Conservation (phyloP, 129 eudicot genomes). For the Helianthus annuus region HanXRQr2.0-SUNRISE NC_035448.2:59409645-59410144, state of each 20-base stretch:
- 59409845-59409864: too few relatives aligned
- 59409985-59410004: slow-evolving; percentile 64
- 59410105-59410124: not conserved
- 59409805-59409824: too few relatives aligned
- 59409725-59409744: too few relatives aligned
- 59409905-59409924: not conserved
- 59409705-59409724: too few relatives aligned
- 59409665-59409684: too few relatives aligned
- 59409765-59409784: too few relatives aligned
- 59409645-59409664: too few relatives aligned
- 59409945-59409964: slow-evolving; percentile 69
- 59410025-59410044: slow-evolving; percentile 58
- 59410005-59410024: slow-evolving; percentile 69
- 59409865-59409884: not conserved
- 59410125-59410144: slow-evolving; percentile 49
- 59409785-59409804: too few relatives aligned
- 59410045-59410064: slow-evolving; percentile 59
- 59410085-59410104: not conserved
- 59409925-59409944: slow-evolving; percentile 20
- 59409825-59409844: too few relatives aligned
- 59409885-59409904: not conserved
- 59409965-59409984: slow-evolving; percentile 60
- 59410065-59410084: not conserved
- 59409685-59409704: too few relatives aligned
- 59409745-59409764: too few relatives aligned